Percentiles rank a stretch among this genome's conserved stretches.
phyloP scores from a whole-genome alignment of 1,139 yeast species.

The Magnusiomyces paraingens region DNA sequence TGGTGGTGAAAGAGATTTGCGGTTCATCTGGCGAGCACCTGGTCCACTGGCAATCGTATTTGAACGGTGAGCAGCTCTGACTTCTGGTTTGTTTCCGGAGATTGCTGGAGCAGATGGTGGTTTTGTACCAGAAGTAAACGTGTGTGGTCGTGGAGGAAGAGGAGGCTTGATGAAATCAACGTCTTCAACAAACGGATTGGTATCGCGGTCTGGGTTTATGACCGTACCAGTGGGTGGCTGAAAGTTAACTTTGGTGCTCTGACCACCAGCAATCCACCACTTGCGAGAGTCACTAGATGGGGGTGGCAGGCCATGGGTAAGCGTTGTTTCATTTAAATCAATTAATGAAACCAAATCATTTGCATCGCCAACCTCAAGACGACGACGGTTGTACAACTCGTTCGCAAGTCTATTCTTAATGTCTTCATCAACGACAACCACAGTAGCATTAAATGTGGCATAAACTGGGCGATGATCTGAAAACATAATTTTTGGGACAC shows the following conservation, averaged over 20 bases:
- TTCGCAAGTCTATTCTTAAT: constrained; percentile 51
- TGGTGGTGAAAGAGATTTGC: constrained; percentile 16
- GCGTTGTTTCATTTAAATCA: constrained; percentile 32
- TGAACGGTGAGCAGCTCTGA: not conserved
- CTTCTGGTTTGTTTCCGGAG: constrained; percentile 4
- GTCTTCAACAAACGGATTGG: constrained; percentile 58
- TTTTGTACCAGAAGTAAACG: constrained; percentile 5
- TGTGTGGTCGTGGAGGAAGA: constrained; percentile 14
- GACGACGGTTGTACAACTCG: constrained; percentile 47
- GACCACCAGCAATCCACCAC: constrained; percentile 90
- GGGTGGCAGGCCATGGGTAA: constrained; percentile 56
- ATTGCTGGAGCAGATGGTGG: not conserved
- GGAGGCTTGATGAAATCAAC: constrained; percentile 26
- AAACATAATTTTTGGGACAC: constrained; percentile 55
- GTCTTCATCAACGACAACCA: constrained; percentile 62
- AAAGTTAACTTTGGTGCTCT: constrained; percentile 57
- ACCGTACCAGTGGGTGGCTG: constrained; percentile 37
- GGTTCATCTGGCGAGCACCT: not conserved
- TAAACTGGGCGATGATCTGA: constrained; percentile 94
- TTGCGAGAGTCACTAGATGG: constrained; percentile 77
- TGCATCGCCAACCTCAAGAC: constrained; percentile 36
- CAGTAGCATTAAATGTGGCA: constrained; percentile 63
- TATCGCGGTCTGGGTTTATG: constrained; percentile 56
- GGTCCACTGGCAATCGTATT: not conserved
- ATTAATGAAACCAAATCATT: constrained; percentile 28